A percentile compares a stretch with the other conserved stretches of the same genome.
These are phyloP conservation scores for Haematococcus lacustris DNA, from an alignment of 139 green algal genomes.

Conservation along the genomic window DNA sequence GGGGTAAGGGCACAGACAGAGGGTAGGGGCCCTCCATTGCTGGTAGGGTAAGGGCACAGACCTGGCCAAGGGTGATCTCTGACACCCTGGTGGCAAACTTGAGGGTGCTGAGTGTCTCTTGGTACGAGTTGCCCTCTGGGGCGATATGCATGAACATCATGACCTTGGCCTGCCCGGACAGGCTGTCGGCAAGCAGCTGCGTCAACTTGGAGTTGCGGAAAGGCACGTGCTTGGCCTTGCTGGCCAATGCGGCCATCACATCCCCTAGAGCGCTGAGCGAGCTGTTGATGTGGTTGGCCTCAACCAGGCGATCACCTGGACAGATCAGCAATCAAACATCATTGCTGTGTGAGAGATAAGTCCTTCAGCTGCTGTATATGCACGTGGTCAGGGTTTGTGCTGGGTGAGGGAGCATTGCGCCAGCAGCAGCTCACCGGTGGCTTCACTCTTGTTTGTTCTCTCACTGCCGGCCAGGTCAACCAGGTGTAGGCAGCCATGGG, in stretches of 20 bases:
- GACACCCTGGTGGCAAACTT: constrained; percentile 79
- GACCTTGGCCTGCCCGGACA: constrained; percentile 65
- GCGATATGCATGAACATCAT: constrained; percentile 95
- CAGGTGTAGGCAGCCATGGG: constrained; percentile 62
- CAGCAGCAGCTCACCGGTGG: too few species aligned
- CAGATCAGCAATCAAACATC: too few species aligned
- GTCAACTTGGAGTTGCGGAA: constrained; percentile 91
- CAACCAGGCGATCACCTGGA: constrained; percentile 68
- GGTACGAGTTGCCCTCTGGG: constrained; percentile 60
- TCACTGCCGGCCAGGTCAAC: constrained; percentile 78
- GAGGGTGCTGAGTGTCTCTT: constrained; percentile 77
- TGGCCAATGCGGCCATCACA: constrained; percentile 77
- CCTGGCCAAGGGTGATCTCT: constrained; percentile 82
- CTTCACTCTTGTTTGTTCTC: constrained; percentile 64
- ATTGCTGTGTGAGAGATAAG: too few species aligned
- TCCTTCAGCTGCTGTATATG: too few species aligned
- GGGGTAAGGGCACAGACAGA: too few species aligned
- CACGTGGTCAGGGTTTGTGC: too few species aligned
- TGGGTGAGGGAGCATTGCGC: too few species aligned
- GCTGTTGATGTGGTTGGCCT: constrained; percentile 85
- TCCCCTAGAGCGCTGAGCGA: constrained; percentile 66
- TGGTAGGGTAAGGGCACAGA: too few species aligned
- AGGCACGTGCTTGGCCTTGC: constrained; percentile 66
- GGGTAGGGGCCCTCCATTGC: too few species aligned
- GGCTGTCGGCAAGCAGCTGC: constrained; percentile 78